Evolutionary conservation across 129 eudicot genomes (phyloP), one percentile per base, ranked within the genome.

Genomic region (Calendula officinalis): DNA sequence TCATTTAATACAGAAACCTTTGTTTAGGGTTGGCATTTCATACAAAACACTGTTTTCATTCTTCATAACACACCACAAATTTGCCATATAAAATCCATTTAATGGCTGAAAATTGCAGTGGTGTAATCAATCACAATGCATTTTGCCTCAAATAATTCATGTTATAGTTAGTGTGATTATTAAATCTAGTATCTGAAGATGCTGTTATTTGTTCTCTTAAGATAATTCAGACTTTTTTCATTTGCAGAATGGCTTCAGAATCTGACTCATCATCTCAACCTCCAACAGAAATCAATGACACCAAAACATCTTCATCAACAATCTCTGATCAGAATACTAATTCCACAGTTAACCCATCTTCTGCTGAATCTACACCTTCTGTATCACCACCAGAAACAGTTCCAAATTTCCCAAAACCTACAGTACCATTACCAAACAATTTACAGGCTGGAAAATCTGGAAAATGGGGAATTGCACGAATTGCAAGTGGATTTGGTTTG

Each of bases 221-320:
- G 58, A 47, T 64, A 64, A 48, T 9, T 5, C 46, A 8, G 67
- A 46, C 27, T 22, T 50, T 53, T 51, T 71, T 45, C n/a, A 42
- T 62, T 62, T 70, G 80, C 85, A 80, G 89, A 77, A 90, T 91
- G 97, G 87, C 89, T 53, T 72, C 82, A 65, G 78, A 67, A 66
- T 75, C 81, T 49, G 73, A 77, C 38, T 45, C 70, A 61, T 67
- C 80, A 17, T 70, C 83, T 64, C 71, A 70, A 40, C 56, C 45
- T 40, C 74, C 68, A 40, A 72, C 58, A 48, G 73, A 82, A 71
- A 69, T 40, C n/a, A 58, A 76, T 49, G 79, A 79, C 62, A 64
- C 22, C 60, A 81, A 51, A 69, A 13, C 77, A 64, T 58, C 82
- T 27, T 50, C 68, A 44, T 43, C 84, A 33, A 11, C 61, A 5